Percentiles rank a stretch among this genome's conserved stretches.
These are phyloP conservation scores for Epichloe coenophiala DNA, from an alignment of 2,329 filamentous ascomycete genomes.

Conservation along the genomic window DNA sequence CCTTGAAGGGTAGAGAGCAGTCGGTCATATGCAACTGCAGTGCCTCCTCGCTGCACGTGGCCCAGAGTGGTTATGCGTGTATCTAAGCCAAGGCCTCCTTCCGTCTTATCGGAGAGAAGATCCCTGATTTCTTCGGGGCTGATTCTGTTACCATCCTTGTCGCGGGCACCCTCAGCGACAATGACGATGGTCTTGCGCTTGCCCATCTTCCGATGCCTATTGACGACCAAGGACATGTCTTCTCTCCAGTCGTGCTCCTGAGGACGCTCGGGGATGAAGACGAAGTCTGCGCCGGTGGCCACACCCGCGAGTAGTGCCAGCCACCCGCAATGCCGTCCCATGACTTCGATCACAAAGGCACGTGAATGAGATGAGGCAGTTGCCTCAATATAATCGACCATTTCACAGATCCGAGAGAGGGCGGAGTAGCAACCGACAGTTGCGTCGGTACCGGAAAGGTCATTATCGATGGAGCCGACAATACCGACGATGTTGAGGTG, in stretches of 20 bases:
- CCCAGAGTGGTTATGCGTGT: slow-evolving; percentile 90
- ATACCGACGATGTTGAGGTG: slow-evolving; percentile 93
- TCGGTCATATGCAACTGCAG: slow-evolving; percentile 85
- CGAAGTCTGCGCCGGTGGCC: slow-evolving; percentile 86
- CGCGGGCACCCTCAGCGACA: slow-evolving; percentile 87
- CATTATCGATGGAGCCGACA: slow-evolving; percentile 96
- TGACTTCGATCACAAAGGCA: slow-evolving; percentile 95
- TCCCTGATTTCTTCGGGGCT: slow-evolving; percentile 70
- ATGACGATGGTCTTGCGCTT: slow-evolving; percentile 98
- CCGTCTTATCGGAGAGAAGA: slow-evolving; percentile 61
- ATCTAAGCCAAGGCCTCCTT: slow-evolving; percentile 60
- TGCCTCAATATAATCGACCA: slow-evolving; percentile 92
- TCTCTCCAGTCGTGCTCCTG: slow-evolving; percentile 77
- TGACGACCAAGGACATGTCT: slow-evolving; percentile 71
- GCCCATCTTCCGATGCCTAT: slow-evolving; percentile 70
- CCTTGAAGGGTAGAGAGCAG: slow-evolving; percentile 88
- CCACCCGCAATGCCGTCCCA: slow-evolving; percentile 98
- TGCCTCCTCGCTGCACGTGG: slow-evolving; percentile 92
- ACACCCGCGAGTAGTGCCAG: slow-evolving; percentile 92
- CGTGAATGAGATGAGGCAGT: slow-evolving; percentile 89
- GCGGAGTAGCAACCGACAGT: slow-evolving; percentile 97
- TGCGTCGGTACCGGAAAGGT: slow-evolving; percentile 91
- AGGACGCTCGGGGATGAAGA: slow-evolving; percentile 93
- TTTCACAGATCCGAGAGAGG: slow-evolving; percentile 82
- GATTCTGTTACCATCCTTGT: slow-evolving; percentile 73